Evolutionary conservation across 768 basidiomycete species (phyloP), one percentile per base, ranked within the genome.

Genomic region (Leccinum variicolor): DNA sequence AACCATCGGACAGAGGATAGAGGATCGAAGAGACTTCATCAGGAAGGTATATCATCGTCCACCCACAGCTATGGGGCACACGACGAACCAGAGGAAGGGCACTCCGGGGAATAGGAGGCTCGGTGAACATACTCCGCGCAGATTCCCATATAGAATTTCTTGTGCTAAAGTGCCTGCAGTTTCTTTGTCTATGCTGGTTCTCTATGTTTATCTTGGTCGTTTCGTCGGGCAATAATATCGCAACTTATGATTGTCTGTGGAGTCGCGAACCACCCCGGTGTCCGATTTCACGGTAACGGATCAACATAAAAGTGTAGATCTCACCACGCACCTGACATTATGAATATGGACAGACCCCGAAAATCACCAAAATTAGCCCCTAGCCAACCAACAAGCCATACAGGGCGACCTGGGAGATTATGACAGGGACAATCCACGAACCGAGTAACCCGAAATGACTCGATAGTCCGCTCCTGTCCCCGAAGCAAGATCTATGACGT

Each of bases 1-100:
- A 73, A 66, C 48, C 71, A 77, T 65, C 69, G 74, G 48, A 64
- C 73, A 50, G 80, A 81, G 26, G 82, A 84, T 65, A 80, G 83
- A 76, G 77, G 82, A 47, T 69, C 76, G 53, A 85, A 85, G 75
- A 81, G 84, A 58, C 81, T 83, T 68, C 84, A 83, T 71, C 78
- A 79, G 64, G 80, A 81, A 68, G 72, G 65, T 34, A 46, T 58
- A 34, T 34, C 64, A 47, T 64, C 68, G 62, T 59, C 70, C 36
- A 47, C 63, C 48, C 70, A 64, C 46, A 50, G 58, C 11, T 71
- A 64, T 28, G 61, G 71, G 14, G 70, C 64, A 28, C 63, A 63
- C 39, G 70, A 73, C 46, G 71, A 74, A 49, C 63, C 69, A 53
- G 71, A 73, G 58, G 71, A 73, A 41, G 71, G 59, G 39, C 65